These are phyloP conservation scores for Ajuga reptans DNA, from an alignment of 305 asterid genomes.

Conservation along the genomic window DNA sequence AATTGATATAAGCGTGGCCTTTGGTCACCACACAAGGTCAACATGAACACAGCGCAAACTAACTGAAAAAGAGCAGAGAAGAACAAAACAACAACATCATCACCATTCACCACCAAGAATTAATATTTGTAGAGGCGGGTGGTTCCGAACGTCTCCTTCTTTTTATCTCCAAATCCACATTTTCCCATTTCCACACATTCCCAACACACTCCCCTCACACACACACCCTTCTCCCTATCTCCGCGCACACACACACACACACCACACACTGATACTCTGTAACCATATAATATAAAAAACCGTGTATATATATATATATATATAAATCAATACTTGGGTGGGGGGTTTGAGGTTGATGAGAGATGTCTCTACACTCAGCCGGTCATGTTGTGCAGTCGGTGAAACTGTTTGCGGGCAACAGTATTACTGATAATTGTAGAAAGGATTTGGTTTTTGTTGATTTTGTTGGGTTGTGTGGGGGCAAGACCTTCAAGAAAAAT, in stretches of 20 bases:
- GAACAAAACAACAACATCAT: conserved; percentile 19
- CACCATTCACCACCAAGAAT: conserved; percentile 24
- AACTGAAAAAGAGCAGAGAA: not conserved
- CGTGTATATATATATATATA: not conserved
- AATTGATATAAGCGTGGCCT: conserved; percentile 11
- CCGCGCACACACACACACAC: not conserved
- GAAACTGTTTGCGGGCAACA: conserved; percentile 37
- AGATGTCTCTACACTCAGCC: conserved; percentile 47
- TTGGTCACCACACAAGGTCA: conserved; percentile 30
- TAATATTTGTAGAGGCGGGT: conserved; percentile 36
- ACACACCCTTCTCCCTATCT: conserved; percentile 6
- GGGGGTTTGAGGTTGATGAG: conserved; percentile 23
- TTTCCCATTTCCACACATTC: conserved; percentile 40
- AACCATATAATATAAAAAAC: no score
- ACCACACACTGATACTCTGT: not conserved
- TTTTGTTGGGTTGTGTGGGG: conserved; percentile 42
- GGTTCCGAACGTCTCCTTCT: conserved; percentile 32
- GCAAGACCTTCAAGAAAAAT: conserved; percentile 29
- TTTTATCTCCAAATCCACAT: conserved; percentile 43
- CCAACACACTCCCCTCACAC: conserved; percentile 18
- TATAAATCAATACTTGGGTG: not conserved
- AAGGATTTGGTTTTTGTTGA: conserved; percentile 41
- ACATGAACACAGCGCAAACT: conserved; percentile 10
- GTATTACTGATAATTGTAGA: conserved; percentile 19
- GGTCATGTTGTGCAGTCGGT: conserved; percentile 50